These are phyloP conservation scores for Talaromyces ruber DNA, from an alignment of 495 filamentous ascomycete species.

Conservation along the genomic window DNA sequence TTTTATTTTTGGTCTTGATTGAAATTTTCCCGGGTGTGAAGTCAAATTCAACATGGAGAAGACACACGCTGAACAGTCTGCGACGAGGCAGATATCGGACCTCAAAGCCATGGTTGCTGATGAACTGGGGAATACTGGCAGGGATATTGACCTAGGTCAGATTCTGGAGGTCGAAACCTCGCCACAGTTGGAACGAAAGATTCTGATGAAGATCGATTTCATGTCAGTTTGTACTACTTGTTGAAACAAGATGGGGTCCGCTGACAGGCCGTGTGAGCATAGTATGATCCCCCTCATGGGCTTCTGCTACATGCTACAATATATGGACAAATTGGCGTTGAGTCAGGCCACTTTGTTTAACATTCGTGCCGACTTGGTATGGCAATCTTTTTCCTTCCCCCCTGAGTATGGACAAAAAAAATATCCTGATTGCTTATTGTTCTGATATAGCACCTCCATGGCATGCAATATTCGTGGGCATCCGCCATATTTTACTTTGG, in stretches of 20 bases:
- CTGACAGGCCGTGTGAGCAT: background rate
- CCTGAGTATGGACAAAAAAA: background rate
- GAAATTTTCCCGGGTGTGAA: background rate
- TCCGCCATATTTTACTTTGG: conserved; percentile 43
- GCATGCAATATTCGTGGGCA: conserved; percentile 39
- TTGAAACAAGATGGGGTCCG: background rate
- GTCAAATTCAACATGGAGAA: background rate
- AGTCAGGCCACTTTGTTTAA: conserved; percentile 47
- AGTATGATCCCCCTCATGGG: conserved; percentile 43
- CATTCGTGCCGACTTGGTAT: conserved; percentile 29
- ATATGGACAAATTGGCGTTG: conserved; percentile 50
- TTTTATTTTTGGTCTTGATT: background rate
- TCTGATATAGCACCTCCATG: conserved; percentile 20
- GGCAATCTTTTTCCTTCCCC: background rate
- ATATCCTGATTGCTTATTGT: background rate
- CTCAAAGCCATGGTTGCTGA: background rate
- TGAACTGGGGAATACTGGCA: background rate
- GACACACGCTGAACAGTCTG: background rate
- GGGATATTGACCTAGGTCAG: conserved; percentile 26
- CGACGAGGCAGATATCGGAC: background rate
- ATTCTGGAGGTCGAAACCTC: conserved; percentile 22
- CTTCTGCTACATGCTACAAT: conserved; percentile 42
- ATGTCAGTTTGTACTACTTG: conserved; percentile 13
- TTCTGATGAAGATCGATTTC: conserved; percentile 25
- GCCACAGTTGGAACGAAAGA: conserved; percentile 20